Base-by-base conservation (phyloP, 768 basidiomycete species). In the Tulasnella sp. region DNA sequence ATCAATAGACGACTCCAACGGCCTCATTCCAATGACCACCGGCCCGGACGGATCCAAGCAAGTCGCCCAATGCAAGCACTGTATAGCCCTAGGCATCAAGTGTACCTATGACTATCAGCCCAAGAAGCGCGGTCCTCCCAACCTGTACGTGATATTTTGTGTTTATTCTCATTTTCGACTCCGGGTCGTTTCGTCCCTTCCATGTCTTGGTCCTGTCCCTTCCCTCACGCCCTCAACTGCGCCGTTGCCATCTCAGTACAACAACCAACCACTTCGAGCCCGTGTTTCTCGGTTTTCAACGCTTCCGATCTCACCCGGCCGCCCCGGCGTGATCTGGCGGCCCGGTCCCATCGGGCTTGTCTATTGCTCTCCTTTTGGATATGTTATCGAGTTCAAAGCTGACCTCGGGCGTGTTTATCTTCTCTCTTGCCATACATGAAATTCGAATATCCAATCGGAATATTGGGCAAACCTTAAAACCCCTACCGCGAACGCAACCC, bases 31-130 rank as follows among this genome's bases (percentile, higher is more conserved):
- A 31, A 59, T 59, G 56, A 59, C 56, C 46, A 59, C 56, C 22
- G 56, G 56, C 19, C 56, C 56, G n/a, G 53, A 57, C 31, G 56
- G 56, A 5, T 24, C 24, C 10, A 59, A 49, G 56, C 46, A 59
- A 17, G 67, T 74, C 79, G 9, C 85, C 83, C 70, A 81, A 81
- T 92, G 89, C 84, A 91, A 87, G 68, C 89, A 92, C 68, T 92
- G 89, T 69, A 75, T 85, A 64, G 78, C 84, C 0, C 80, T 92
- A 51, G 84, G 82, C 19, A 85, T 92, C 50, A 79, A 82, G 4
- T 92, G 92, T 70, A 91, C 87, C 0, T 94, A 92, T 65, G 86
- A 90, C 67, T 93, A 93, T 69, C 86, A 88, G 68, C 92, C 92
- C 19, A 92, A 92, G 76, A 93, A 93, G 71, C 76, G 92, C 58